Percentiles rank a stretch among this genome's conserved stretches.
Conservation (phyloP, 352 stramenopile species). For the Phytopythium mirpurense region DNA sequence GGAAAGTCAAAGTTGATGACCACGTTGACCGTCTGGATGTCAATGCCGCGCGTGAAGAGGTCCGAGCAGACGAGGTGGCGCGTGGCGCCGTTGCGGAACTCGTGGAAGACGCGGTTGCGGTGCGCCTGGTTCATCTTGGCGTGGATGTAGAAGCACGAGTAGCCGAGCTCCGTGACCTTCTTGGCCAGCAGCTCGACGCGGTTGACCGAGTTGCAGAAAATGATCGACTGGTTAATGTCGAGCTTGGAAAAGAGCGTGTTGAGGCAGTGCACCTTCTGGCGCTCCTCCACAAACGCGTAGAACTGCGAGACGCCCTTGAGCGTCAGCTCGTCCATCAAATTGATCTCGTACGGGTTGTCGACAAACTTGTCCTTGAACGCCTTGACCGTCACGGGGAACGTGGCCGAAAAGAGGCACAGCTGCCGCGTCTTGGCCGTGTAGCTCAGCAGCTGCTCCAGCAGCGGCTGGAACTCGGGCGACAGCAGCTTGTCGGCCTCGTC, state of each 20-base stretch:
- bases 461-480: slow-evolving; percentile 96
- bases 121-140: slow-evolving; percentile 99
- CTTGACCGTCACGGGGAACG: slow-evolving; percentile 99
- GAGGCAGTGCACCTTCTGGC: slow-evolving; percentile 99
- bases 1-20: slow-evolving; percentile 99
- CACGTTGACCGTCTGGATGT: slow-evolving; percentile 99
- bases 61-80: slow-evolving; percentile 98
- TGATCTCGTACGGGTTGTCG: slow-evolving; percentile 98
- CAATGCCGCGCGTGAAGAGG: slow-evolving; percentile 99
- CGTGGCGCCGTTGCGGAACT: slow-evolving; percentile 98
- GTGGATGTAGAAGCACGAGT: slow-evolving; percentile 99
- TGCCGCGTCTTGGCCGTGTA: slow-evolving; percentile 92
- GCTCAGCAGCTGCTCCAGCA: slow-evolving; percentile 98
- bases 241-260: slow-evolving; percentile 99
- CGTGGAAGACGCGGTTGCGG: slow-evolving; percentile 99
- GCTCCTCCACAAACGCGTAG: slow-evolving; percentile 99
- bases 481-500: slow-evolving; percentile 99
- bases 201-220: slow-evolving; percentile 99
- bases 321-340: slow-evolving; percentile 99
- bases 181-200: slow-evolving; percentile 98
- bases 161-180: slow-evolving; percentile 99
- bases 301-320: slow-evolving; percentile 99
- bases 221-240: slow-evolving; percentile 99
- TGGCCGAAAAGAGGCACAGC: slow-evolving; percentile 99
- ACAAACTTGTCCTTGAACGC: slow-evolving; percentile 98